Percentiles rank a stretch among this genome's conserved stretches.
Conservation (phyloP, 1,284 basidiomycete species). For the Apiotrichum sp. region DNA sequence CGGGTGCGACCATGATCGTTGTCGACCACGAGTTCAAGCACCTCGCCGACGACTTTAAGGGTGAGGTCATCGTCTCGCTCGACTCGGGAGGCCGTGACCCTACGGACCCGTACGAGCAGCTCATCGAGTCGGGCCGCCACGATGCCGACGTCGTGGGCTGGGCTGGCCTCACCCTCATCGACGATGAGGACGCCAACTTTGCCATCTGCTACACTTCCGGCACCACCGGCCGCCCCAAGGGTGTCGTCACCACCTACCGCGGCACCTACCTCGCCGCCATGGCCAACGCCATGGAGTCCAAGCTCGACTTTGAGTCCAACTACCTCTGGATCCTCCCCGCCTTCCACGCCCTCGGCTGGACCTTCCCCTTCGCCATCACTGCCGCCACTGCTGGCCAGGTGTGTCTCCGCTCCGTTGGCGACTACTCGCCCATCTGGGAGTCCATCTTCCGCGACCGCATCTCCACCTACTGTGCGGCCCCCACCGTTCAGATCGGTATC, state of each 20-base stretch:
- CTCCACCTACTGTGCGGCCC: constrained; percentile 12
- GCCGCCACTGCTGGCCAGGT: constrained; percentile 12
- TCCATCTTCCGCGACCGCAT: constrained; percentile 11
- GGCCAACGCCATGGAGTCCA: constrained; percentile 12
- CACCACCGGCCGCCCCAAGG: constrained; percentile 18
- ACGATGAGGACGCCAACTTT: constrained; percentile 15
- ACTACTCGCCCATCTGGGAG: constrained; percentile 18
- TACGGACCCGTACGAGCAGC: constrained; percentile 13
- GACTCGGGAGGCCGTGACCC: constrained; percentile 15
- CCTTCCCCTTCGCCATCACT: constrained; percentile 16
- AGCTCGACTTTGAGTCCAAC: constrained; percentile 21
- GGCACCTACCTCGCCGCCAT: constrained; percentile 16
- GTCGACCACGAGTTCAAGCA: constrained; percentile 19
- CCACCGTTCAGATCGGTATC: constrained; percentile 18
- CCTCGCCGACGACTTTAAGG: constrained; percentile 15
- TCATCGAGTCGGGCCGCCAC: constrained; percentile 13
- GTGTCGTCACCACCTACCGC: constrained; percentile 17
- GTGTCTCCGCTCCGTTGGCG: constrained; percentile 16
- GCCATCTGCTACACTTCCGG: constrained; percentile 21
- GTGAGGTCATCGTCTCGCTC: constrained; percentile 13
- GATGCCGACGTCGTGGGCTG: constrained; percentile 14
- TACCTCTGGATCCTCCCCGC: constrained; percentile 31
- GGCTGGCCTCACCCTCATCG: constrained; percentile 15
- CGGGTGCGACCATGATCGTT: constrained; percentile 6
- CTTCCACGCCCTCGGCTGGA: constrained; percentile 19